phyloP scores from a whole-genome alignment of 2,329 filamentous ascomycete species.

The Neopestalotiopsis clavispora region DNA sequence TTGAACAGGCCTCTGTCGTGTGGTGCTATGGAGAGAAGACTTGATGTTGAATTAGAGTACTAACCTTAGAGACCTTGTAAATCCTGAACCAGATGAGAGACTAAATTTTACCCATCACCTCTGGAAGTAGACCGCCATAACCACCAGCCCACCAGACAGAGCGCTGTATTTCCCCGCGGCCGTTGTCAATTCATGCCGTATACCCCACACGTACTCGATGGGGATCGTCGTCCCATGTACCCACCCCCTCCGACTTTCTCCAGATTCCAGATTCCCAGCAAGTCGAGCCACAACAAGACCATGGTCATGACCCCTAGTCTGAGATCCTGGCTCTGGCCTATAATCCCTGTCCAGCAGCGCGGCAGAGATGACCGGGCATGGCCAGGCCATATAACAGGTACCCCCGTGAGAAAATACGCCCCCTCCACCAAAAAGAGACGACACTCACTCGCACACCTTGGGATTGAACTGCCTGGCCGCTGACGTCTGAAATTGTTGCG shows the following conservation, averaged over 20 bases:
- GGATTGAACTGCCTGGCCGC: conserved; percentile 21
- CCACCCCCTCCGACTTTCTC: conserved; percentile 15
- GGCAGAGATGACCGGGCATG: conserved; percentile 13
- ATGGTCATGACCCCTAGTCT: background rate
- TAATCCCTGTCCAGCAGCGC: conserved; percentile 5
- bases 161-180: background rate
- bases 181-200: background rate
- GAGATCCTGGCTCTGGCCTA: background rate
- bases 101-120: background rate
- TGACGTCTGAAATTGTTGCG: conserved; percentile 29
- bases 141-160: background rate
- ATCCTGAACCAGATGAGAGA: background rate
- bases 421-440: conserved; percentile 11
- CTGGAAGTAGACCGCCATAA: background rate
- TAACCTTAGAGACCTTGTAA: too few relatives aligned
- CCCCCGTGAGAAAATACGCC: conserved; percentile 15
- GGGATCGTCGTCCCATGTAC: conserved; percentile 7
- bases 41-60: too few relatives aligned
- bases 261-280: conserved; percentile 14
- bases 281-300: background rate
- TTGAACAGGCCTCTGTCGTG: too few relatives aligned
- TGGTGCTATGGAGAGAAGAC: too few relatives aligned
- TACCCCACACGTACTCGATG: conserved; percentile 10
- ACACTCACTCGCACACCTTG: conserved; percentile 19
- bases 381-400: conserved; percentile 21